Conservation (phyloP, 163 green algal genomes). For the Scenedesmus sp. region DNA sequence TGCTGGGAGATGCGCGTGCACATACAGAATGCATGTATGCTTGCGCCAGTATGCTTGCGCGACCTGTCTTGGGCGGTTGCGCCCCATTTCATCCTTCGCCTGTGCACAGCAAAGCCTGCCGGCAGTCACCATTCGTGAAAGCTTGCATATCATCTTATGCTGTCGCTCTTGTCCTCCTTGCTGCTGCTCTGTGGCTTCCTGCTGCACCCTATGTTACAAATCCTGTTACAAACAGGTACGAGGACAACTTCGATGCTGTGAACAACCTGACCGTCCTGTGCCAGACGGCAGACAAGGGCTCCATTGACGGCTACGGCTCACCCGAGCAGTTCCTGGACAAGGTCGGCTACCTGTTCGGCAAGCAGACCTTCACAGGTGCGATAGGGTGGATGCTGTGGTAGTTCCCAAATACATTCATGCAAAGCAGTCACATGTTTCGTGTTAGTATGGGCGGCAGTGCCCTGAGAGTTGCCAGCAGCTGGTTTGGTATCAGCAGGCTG, state of each 20-base stretch:
- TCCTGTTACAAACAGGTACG: slow-evolving; percentile 77
- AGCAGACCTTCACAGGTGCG: slow-evolving; percentile 67
- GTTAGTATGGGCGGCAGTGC: no score
- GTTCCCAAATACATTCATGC: no score
- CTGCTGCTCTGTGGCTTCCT: neutral
- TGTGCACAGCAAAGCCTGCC: no score
- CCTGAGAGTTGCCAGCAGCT: no score
- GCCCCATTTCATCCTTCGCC: neutral
- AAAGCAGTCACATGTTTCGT: no score
- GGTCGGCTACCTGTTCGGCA: slow-evolving; percentile 89
- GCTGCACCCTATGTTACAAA: neutral
- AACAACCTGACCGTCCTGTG: slow-evolving; percentile 92
- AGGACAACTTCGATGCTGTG: slow-evolving; percentile 97
- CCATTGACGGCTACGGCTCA: slow-evolving; percentile 87
- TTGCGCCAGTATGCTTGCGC: neutral
- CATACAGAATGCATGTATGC: no score
- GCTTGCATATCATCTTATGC: no score
- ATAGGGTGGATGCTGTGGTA: neutral
- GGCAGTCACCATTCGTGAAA: no score
- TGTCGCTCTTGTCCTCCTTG: neutral
- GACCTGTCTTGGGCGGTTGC: neutral
- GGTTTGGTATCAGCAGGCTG: no score
- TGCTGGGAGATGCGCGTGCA: no score
- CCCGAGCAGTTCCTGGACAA: slow-evolving; percentile 91
- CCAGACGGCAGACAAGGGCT: slow-evolving; percentile 83